Evolutionary conservation across 192 early-diverging fungal species (phyloP).

Genomic region (Diversispora epigaea): DNA sequence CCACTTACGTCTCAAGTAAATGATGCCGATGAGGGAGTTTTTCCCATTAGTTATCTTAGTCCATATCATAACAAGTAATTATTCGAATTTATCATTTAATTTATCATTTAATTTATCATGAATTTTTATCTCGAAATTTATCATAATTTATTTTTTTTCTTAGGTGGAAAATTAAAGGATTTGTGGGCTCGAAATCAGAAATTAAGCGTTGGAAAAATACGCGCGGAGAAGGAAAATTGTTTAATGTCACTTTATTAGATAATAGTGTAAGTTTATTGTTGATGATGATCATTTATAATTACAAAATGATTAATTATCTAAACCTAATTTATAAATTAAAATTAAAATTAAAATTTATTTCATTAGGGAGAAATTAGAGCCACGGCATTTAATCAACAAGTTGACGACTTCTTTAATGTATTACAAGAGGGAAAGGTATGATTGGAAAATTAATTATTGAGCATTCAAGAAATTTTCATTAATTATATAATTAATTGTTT

Average conservation of each 20-base stretch:
- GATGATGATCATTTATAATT: neutral
- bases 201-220: slow-evolving; percentile 81
- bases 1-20: neutral
- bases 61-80: slow-evolving; percentile 84
- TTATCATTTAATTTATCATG: neutral
- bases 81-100: neutral
- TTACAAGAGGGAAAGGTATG: slow-evolving; percentile 71
- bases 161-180: slow-evolving; percentile 93
- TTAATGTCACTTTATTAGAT: slow-evolving; percentile 86
- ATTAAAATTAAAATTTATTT: neutral
- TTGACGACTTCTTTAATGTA: slow-evolving; percentile 72
- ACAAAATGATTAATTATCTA: neutral
- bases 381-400: slow-evolving; percentile 90
- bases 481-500: neutral
- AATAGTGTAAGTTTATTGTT: slow-evolving; percentile 72
- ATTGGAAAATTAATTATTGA: slow-evolving; percentile 1
- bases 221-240: slow-evolving; percentile 75
- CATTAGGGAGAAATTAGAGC: slow-evolving; percentile 90
- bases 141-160: neutral
- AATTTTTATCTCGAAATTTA: neutral
- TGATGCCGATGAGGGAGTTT: slow-evolving; percentile 23
- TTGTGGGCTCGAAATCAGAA: slow-evolving; percentile 80
- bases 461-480: neutral
- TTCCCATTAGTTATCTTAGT: slow-evolving; percentile 72
- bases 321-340: neutral